Base-by-base conservation (phyloP, 2,329 filamentous ascomycete species). In the Aspergillus quadricinctus region DNA sequence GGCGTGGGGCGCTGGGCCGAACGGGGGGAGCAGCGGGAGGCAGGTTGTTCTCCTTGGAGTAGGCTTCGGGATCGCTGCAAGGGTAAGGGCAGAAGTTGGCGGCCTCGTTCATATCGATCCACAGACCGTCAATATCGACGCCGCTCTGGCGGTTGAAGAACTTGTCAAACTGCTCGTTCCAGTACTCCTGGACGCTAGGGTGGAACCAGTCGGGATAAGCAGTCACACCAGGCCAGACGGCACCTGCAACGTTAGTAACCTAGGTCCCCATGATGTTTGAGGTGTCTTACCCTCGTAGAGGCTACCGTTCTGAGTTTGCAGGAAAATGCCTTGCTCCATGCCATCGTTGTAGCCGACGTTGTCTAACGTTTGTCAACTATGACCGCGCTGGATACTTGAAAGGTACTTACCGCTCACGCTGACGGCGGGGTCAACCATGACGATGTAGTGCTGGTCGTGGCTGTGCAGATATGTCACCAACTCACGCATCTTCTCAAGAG, bases 161-260 rank as follows among this genome's bases (percentile, higher is more conserved):
- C 1, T 67, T 70, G 0, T 68, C 71, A 63, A 93, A 87, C 67
- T 92, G 82, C 4, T 79, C 78, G 61, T 84, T 85, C 89, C 89
- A 93, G 71, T 85, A 94, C 1, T 74, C 66, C 49, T 85, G 80
- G 1, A 84, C 83, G 52, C 84, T 83, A 7, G 81, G 79, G 19
- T 85, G 76, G 67, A 92, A 91, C 89, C 89, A 93, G 69, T 93
- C 90, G 0, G 88, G 88, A 72, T 86, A 91, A 10, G 82, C 87
- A 0, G 86, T 83, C 14, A 85, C 81, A 48, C 89, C 89, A 5
- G 89, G 87, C 89, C 89, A 93, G 23, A 92, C 89, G 17, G 90
- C 87, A 17, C 88, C 84, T 72, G 19, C 17, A 23, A 23, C 14
- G 9, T 62, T 14, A 62, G 49, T 27, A 19, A 52, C 41, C 43